Base-by-base conservation (phyloP, 2,329 filamentous ascomycete species). In the Coniella lustricola region DNA sequence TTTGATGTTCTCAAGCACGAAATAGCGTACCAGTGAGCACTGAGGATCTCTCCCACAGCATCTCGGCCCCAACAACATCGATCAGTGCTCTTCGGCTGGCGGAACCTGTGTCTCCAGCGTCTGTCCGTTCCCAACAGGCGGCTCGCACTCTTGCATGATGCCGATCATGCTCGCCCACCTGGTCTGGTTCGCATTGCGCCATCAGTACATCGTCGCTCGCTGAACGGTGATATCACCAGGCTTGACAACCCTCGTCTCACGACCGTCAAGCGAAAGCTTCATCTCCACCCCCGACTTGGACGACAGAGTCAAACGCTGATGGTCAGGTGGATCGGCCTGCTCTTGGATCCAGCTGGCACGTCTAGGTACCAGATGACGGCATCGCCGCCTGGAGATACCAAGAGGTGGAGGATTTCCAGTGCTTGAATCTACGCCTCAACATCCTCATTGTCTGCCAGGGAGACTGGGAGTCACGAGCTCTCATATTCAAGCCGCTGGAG, bases 261-360 rank as follows among this genome's bases (percentile, higher is more conserved):
- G 20, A 17, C 33, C n/a, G 33, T 45, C 43, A 34, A 45, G 43
- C 12, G 16, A 12, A 18, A 45, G 33, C 21, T 45, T 20, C 32
- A 38, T 7, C 18, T 37, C 33, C n/a, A n/a, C 34, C 43, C 51
- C 74, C 71, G 4, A 76, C 53, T 9, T 76, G 68, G 20, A 75
- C 63, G 1, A 72, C 73, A 49, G 71, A 74, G 54, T 76, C 72
- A 2, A n/a, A 76, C 58, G 43, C 64, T 70, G 45, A 69, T 62
- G 1, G 73, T 75, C 8, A 72, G 66, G 52, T 76, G 71, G 62
- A 74, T 68, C 3, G 67, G 58, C n/a, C 61, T 63, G 17, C 55
- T 53, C 16, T 62, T 59, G 7, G 39, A n/a, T 5, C 62, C 62
- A 2, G 72, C 72, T 0, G 64, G 63, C 50, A 74, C 68, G 56